Evolutionary conservation across 768 basidiomycete genomes (phyloP).

Genomic region (Leccinum ochraceum): DNA sequence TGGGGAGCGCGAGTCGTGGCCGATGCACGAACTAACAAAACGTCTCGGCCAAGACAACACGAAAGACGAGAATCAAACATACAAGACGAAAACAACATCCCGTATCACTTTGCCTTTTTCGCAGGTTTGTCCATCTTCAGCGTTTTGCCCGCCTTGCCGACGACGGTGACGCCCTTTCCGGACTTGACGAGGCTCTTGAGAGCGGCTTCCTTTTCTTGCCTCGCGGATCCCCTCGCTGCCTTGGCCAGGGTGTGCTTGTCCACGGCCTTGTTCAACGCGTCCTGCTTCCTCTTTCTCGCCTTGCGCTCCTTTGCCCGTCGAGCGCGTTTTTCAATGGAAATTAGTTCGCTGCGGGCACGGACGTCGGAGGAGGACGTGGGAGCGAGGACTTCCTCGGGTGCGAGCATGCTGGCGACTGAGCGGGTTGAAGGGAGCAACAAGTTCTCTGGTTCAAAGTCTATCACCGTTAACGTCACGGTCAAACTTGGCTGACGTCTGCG

Average conservation of each 20-base stretch:
- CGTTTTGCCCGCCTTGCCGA: slow-evolving; percentile 63
- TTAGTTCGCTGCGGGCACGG: slow-evolving; percentile 76
- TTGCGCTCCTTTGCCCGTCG: slow-evolving; percentile 70
- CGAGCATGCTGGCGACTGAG: slow-evolving; percentile 76
- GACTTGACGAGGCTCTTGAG: slow-evolving; percentile 80
- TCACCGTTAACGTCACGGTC: no score
- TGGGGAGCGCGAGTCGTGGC: not conserved
- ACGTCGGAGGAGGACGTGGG: slow-evolving; percentile 50
- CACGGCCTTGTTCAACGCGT: slow-evolving; percentile 61
- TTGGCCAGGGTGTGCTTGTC: slow-evolving; percentile 56
- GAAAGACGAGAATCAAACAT: not conserved
- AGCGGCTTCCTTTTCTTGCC: slow-evolving; percentile 81
- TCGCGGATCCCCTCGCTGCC: slow-evolving; percentile 3
- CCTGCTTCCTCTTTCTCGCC: slow-evolving; percentile 64
- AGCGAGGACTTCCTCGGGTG: slow-evolving; percentile 89
- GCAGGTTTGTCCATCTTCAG: slow-evolving; percentile 22
- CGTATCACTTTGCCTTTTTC: slow-evolving; percentile 29
- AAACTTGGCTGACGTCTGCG: not conserved
- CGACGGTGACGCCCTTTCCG: slow-evolving; percentile 84
- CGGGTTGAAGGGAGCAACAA: slow-evolving; percentile 68
- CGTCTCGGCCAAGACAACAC: not conserved
- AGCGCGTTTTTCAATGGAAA: slow-evolving; percentile 79
- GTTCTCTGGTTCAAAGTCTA: no score
- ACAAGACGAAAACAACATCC: slow-evolving; percentile 1
- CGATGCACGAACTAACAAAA: not conserved